phyloP scores from a whole-genome alignment of 2,329 filamentous ascomycete species.

The Hymenoscyphus scutula region DNA sequence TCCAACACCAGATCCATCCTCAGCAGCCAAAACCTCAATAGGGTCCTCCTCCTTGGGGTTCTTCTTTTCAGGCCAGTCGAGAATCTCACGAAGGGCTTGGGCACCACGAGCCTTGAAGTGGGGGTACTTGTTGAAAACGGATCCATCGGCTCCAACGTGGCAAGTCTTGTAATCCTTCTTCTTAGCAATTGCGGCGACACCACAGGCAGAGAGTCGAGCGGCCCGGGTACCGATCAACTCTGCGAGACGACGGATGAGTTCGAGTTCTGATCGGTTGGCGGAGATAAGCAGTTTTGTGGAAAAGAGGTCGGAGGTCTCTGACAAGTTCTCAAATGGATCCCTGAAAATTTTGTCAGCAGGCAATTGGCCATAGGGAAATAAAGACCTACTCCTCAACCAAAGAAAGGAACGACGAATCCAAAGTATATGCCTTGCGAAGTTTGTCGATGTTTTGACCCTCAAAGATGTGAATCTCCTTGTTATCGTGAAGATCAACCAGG shows the following conservation, averaged over 20 bases:
- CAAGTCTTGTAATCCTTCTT: slow-evolving; percentile 88
- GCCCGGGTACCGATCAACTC: slow-evolving; percentile 94
- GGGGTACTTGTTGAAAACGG: slow-evolving; percentile 98
- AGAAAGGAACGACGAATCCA: slow-evolving; percentile 92
- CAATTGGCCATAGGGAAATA: slow-evolving; percentile 21
- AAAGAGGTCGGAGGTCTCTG: slow-evolving; percentile 83
- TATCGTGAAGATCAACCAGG: slow-evolving; percentile 81
- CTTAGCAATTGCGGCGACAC: slow-evolving; percentile 92
- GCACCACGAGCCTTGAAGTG: slow-evolving; percentile 95
- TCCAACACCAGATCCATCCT: slow-evolving; percentile 96
- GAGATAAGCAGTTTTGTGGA: slow-evolving; percentile 69
- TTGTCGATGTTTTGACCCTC: slow-evolving; percentile 75
- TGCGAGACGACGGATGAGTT: slow-evolving; percentile 82
- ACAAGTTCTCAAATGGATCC: slow-evolving; percentile 93
- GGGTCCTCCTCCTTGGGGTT: slow-evolving; percentile 75
- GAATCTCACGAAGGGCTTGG: slow-evolving; percentile 85
- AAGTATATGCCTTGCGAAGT: slow-evolving; percentile 80
- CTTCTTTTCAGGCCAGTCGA: slow-evolving; percentile 82
- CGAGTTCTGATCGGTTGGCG: slow-evolving; percentile 74
- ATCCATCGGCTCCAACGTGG: slow-evolving; percentile 95
- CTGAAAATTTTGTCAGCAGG: slow-evolving; percentile 42
- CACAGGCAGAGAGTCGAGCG: slow-evolving; percentile 88
- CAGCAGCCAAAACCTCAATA: slow-evolving; percentile 81
- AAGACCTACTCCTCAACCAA: slow-evolving; percentile 77
- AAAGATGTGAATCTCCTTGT: slow-evolving; percentile 73